A percentile compares a stretch with the other conserved stretches of the same genome.
Conservation (phyloP, 2,329 filamentous ascomycete species). For the Septoria petroselini region DNA sequence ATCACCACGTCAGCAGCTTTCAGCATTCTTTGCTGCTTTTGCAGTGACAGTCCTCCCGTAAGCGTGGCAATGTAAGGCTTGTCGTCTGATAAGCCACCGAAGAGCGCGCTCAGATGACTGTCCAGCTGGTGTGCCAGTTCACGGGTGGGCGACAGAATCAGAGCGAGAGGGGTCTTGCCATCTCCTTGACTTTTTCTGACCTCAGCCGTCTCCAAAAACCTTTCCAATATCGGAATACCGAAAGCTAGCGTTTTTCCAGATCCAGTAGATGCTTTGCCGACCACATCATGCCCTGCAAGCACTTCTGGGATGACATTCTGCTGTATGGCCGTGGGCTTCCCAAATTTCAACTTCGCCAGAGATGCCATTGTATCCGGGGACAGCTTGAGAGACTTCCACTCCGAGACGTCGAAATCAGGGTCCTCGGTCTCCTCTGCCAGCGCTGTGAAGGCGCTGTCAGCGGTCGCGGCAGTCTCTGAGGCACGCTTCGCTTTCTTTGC, state of each 20-base stretch:
- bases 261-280: constrained; percentile 93
- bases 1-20: constrained; percentile 87
- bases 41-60: constrained; percentile 87
- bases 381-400: constrained; percentile 72
- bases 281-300: constrained; percentile 78
- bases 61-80: constrained; percentile 69
- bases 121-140: constrained; percentile 91
- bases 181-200: constrained; percentile 34
- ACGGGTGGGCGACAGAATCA: constrained; percentile 86
- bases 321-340: constrained; percentile 80
- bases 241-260: constrained; percentile 97
- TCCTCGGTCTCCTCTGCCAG: constrained; percentile 47
- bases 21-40: constrained; percentile 87
- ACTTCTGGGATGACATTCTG: constrained; percentile 75
- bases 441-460: constrained; percentile 47
- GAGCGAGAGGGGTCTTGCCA: constrained; percentile 57
- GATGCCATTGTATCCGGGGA: constrained; percentile 69
- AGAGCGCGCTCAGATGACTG: constrained; percentile 75
- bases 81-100: constrained; percentile 60
- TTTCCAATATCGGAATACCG: constrained; percentile 86
- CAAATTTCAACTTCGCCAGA: constrained; percentile 75
- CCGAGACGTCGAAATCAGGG: constrained; percentile 67
- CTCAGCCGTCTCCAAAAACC: constrained; percentile 59
- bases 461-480: constrained; percentile 27
- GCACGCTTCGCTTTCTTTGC: constrained; percentile 21